phyloP scores from a whole-genome alignment of 257 asterid genomes.

The Linaria vulgaris region DNA sequence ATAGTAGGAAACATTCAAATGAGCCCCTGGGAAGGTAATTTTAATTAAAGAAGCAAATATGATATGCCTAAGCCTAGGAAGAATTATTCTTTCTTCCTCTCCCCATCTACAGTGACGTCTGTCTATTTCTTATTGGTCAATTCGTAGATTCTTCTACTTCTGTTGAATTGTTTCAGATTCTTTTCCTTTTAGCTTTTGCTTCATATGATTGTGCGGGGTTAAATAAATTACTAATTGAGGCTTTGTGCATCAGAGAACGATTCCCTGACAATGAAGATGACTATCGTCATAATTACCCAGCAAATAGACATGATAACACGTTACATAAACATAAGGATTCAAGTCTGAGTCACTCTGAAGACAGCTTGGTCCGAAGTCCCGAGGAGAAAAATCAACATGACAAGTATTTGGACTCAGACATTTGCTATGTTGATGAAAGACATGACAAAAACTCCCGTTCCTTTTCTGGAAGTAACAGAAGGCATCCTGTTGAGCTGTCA shows the following conservation, averaged over 20 bases:
- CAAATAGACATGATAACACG: constrained; percentile 34
- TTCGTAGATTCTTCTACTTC: background rate
- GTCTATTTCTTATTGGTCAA: constrained; percentile 1
- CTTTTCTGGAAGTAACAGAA: constrained; percentile 45
- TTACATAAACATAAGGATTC: constrained; percentile 36
- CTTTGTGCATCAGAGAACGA: constrained; percentile 44
- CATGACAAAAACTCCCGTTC: constrained; percentile 42
- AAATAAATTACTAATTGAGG: constrained; percentile 25
- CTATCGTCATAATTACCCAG: constrained; percentile 28
- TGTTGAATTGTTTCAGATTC: background rate
- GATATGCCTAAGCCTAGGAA: background rate
- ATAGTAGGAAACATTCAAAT: constrained; percentile 43
- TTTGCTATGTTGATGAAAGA: constrained; percentile 38
- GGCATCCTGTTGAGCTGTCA: constrained; percentile 50
- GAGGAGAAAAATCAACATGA: constrained; percentile 41
- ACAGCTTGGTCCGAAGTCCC: constrained; percentile 39
- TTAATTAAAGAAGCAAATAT: constrained; percentile 4
- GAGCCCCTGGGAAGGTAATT: constrained; percentile 59
- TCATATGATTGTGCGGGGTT: background rate
- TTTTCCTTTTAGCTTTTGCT: constrained; percentile 15
- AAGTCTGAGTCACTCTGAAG: constrained; percentile 53
- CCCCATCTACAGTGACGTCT: background rate
- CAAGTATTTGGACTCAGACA: constrained; percentile 31
- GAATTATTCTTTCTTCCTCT: background rate
- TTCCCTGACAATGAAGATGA: constrained; percentile 35